A percentile compares a stretch with the other conserved stretches of the same genome.
phyloP scores from a whole-genome alignment of 2,329 filamentous ascomycete genomes.

The Claviceps sp. region DNA sequence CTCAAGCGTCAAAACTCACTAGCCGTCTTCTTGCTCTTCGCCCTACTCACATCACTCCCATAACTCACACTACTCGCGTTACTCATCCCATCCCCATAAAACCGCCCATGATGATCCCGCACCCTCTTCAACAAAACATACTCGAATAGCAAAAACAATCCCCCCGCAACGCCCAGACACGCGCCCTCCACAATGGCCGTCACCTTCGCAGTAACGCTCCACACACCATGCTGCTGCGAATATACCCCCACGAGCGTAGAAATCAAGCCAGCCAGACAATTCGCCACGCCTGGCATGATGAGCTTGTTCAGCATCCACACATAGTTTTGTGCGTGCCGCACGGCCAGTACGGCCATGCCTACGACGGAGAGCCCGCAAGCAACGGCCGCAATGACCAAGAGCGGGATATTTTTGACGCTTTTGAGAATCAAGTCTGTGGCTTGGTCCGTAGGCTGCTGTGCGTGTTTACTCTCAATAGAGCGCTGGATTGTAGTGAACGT shows the following conservation, averaged over 20 bases:
- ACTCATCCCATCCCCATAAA: conserved; percentile 8
- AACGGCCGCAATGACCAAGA: conserved; percentile 29
- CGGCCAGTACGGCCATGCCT: conserved; percentile 29
- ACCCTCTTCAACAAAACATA: conserved; percentile 18
- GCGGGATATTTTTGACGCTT: conserved; percentile 20
- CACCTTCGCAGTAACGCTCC: conserved; percentile 27
- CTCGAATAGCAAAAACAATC: conserved; percentile 19
- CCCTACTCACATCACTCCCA: background rate
- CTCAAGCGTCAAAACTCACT: background rate
- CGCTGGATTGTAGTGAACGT: conserved; percentile 31
- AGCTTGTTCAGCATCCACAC: conserved; percentile 40
- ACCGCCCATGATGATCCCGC: conserved; percentile 14
- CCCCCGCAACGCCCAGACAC: conserved; percentile 13
- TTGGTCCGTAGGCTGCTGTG: conserved; percentile 7
- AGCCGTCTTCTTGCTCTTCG: background rate
- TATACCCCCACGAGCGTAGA: conserved; percentile 37
- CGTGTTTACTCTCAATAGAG: conserved; percentile 11
- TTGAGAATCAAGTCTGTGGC: conserved; percentile 12
- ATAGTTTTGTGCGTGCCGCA: conserved; percentile 33
- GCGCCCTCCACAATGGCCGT: conserved; percentile 23
- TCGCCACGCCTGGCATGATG: conserved; percentile 31
- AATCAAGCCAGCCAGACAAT: conserved; percentile 35
- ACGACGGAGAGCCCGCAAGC: conserved; percentile 23
- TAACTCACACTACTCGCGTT: conserved; percentile 1
- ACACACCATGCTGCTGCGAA: conserved; percentile 29